A percentile compares a stretch with the other conserved stretches of the same genome.
Evolutionary conservation across 345 rosid species (phyloP).

Genomic region (Xanthoceras sorbifolium): DNA sequence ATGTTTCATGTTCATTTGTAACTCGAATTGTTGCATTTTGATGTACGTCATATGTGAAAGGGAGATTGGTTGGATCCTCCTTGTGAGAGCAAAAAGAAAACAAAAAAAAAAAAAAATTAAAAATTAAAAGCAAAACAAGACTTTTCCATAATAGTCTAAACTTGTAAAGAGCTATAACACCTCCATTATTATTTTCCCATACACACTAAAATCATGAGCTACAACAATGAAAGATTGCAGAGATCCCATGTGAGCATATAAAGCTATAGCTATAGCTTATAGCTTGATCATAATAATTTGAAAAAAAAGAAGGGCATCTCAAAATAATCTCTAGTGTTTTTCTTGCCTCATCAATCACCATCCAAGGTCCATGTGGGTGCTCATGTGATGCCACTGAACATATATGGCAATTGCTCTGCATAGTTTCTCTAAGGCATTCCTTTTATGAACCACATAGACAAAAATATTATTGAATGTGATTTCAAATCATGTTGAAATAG

Average conservation of each 20-base stretch:
- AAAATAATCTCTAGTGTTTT: background rate
- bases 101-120: too few relatives aligned
- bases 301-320: background rate
- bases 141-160: conserved; percentile 24
- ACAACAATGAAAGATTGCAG: background rate
- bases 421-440: conserved; percentile 6
- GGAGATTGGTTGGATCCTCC: background rate
- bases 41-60: background rate
- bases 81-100: conserved; percentile 1
- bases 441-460: background rate
- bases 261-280: background rate
- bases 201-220: conserved; percentile 6
- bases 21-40: background rate
- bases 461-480: background rate
- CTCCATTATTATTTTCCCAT: conserved; percentile 23
- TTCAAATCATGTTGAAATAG: conserved; percentile 5
- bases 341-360: conserved; percentile 17
- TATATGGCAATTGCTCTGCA: conserved; percentile 23
- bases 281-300: background rate
- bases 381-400: conserved; percentile 24
- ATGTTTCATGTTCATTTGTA: background rate
- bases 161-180: conserved; percentile 2
- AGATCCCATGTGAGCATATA: conserved; percentile 18
- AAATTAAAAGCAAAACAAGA: background rate
- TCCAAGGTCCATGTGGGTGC: conserved; percentile 33